Evolutionary conservation across 352 stramenopile genomes (phyloP).

Genomic region (Plasmopara halstedii): DNA sequence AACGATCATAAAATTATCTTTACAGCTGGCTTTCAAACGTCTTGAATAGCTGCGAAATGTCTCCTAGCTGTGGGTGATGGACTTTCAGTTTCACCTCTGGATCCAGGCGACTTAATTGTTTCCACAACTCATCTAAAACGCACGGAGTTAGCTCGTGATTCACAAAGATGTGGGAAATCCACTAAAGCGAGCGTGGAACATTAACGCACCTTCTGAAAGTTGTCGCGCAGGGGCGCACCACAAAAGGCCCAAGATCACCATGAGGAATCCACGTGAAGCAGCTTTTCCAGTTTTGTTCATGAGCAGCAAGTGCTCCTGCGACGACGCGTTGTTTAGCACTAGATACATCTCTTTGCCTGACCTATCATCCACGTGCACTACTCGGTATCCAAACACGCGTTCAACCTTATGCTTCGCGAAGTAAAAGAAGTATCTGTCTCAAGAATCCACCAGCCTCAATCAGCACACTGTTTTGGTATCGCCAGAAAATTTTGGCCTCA

Average conservation of each 20-base stretch:
- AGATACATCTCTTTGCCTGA: constrained; percentile 66
- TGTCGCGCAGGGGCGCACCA: constrained; percentile 61
- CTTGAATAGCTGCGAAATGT: constrained; percentile 65
- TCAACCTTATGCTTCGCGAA: constrained; percentile 73
- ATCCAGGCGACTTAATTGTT: constrained; percentile 60
- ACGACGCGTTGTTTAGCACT: constrained; percentile 61
- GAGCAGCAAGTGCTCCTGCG: constrained; percentile 62
- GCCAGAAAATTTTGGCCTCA: constrained; percentile 3
- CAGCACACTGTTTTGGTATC: not conserved
- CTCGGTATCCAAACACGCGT: constrained; percentile 65
- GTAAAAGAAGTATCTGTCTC: constrained; percentile 66
- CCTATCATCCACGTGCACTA: constrained; percentile 62
- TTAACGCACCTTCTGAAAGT: constrained; percentile 56
- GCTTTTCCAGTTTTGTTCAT: constrained; percentile 73
- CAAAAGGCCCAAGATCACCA: constrained; percentile 76
- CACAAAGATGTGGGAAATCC: too few relatives aligned
- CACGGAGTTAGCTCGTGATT: not conserved
- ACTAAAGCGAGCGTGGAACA: too few relatives aligned
- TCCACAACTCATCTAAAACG: constrained; percentile 74
- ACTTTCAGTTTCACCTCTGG: constrained; percentile 45
- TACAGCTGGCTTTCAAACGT: constrained; percentile 76
- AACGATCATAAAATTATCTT: constrained; percentile 1
- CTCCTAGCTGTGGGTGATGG: constrained; percentile 62
- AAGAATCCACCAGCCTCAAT: not conserved
- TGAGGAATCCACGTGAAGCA: constrained; percentile 56